Base-by-base conservation (phyloP, 352 stramenopile species). In the Paralagenidium karlingii region DNA sequence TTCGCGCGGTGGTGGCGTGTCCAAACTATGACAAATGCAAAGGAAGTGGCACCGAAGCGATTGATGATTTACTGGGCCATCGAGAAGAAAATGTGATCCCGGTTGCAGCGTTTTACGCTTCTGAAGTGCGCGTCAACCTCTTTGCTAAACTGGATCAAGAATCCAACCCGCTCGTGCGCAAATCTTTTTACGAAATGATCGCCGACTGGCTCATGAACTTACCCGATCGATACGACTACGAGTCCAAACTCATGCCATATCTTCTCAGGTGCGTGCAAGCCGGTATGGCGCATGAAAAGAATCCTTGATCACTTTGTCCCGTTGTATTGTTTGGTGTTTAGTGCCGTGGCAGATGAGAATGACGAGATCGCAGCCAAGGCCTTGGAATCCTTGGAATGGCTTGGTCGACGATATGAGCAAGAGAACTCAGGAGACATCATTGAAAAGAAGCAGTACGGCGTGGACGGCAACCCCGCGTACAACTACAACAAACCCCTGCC, bases 71-170 rank as follows among this genome's bases (percentile, higher is more conserved):
- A 8, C 70, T 97, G 20, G 94, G 90, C 12, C 95, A 96, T 55
- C 68, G 82, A 28, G 91, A 97, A 40, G 88, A 97, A 31, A 98
- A 98, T 62, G 83, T 97, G 25, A 81, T 97, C 37, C 80, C 86
- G 3, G 78, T 98, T 32, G 64, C 85, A 10, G 75, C 86, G 10
- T 98, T 98, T 50, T 98, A 98, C 52, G 76, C 75, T 20, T 29
- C 66, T 11, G 74, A 94, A 43, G 76, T 96, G 26, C 76, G 71
- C 3, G 42, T 97, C 29, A 98, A 98, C 55, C 87, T 84, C 49
- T 83, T 98, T 41, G 92, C 92, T 21, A 83, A 90, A 46, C 58
- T 97, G 2, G 68, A 90, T 25, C 77, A 89, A 44, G 87, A 97
- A 56, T 52, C 53, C 7, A 94, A 89, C 41, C 40, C 56, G 2